Percentiles rank a stretch among this genome's conserved stretches.
phyloP scores from a whole-genome alignment of 805 yeast species.

The Starmerella floris region DNA sequence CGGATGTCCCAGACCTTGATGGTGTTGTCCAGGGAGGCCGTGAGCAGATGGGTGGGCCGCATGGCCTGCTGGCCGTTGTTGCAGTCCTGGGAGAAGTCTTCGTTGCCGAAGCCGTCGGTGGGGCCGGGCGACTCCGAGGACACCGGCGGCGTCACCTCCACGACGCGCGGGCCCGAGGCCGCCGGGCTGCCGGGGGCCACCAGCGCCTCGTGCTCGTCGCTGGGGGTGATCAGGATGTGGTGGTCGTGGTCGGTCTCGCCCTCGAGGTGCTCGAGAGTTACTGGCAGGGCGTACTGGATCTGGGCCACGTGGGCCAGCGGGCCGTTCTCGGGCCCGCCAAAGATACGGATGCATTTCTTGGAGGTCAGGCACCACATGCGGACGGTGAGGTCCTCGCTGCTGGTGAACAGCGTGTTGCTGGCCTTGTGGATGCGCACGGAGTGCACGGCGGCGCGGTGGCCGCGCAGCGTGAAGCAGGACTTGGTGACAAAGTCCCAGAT shows the following conservation, averaged over 20 bases:
- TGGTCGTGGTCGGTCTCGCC: slow-evolving; percentile 30
- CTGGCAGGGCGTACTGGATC: slow-evolving; percentile 82
- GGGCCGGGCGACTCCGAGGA: not conserved
- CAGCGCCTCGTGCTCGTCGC: not conserved
- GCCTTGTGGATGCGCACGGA: slow-evolving; percentile 74
- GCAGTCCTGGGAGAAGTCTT: not conserved
- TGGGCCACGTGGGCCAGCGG: slow-evolving; percentile 75
- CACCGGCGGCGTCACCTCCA: not conserved
- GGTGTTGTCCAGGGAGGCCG: slow-evolving; percentile 85
- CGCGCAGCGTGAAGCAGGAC: slow-evolving; percentile 83
- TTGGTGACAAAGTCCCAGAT: slow-evolving; percentile 94
- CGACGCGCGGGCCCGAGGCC: not conserved
- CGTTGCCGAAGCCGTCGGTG: not conserved
- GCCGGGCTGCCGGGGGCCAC: not conserved
- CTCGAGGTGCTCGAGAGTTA: slow-evolving; percentile 55
- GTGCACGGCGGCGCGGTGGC: slow-evolving; percentile 87
- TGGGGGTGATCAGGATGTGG: slow-evolving; percentile 4
- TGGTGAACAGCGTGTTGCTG: slow-evolving; percentile 67
- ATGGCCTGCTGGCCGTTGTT: slow-evolving; percentile 16
- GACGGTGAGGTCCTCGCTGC: slow-evolving; percentile 83
- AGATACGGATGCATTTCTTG: slow-evolving; percentile 63
- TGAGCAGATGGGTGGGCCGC: slow-evolving; percentile 67
- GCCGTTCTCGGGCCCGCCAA: slow-evolving; percentile 47
- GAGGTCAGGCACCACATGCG: slow-evolving; percentile 87
- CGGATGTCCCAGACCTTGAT: slow-evolving; percentile 83